Base-by-base conservation (phyloP, 805 yeast species). In the Ogataea angusta region DNA sequence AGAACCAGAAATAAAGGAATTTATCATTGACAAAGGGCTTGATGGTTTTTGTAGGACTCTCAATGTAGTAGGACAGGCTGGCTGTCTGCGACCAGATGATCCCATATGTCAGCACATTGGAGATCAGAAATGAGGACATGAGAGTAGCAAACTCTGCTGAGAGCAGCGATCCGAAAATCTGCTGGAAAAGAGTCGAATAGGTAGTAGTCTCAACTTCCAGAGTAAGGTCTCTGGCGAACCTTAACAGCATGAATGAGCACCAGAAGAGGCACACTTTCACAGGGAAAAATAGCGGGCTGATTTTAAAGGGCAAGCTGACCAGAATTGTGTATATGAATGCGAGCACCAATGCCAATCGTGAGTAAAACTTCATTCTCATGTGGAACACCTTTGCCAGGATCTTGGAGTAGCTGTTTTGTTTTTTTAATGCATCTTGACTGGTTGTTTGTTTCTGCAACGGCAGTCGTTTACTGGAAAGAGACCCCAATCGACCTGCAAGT, bases 1-100 rank as follows among this genome's bases (percentile, higher is more conserved):
- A 68, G 51, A 67, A 76, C 73, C 78, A 75, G 49, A 61, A 75
- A 52, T 65, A 77, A 4, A 78, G 68, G 64, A 61, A 68, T 31
- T 66, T 56, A 47, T 70, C 74, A 46, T 68, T 70, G 33, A 69
- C 38, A 30, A 65, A 65, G 3, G 74, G 70, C 38, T 62, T 68
- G 30, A 68, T 64, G 9, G 70, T 68, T 41, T 56, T 64, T 21
- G 65, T 60, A 5, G 71, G 63, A 3, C 66, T 53, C 8, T 60
- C 55, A 27, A 58, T 45, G 38, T 52, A 58, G 40, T 59, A 63
- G 7, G 49, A 45, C 30, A 64, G 47, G 2, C 39, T 32, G 10
- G 38, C 28, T 24, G 47, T 39, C 38, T 64, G 65, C 10, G 37
- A 33, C 30, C 46, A 55, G 3, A 58, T 22, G 2, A 54, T 45